phyloP scores from a whole-genome alignment of 2,329 filamentous ascomycete genomes.

The Trichophyton simii region DNA sequence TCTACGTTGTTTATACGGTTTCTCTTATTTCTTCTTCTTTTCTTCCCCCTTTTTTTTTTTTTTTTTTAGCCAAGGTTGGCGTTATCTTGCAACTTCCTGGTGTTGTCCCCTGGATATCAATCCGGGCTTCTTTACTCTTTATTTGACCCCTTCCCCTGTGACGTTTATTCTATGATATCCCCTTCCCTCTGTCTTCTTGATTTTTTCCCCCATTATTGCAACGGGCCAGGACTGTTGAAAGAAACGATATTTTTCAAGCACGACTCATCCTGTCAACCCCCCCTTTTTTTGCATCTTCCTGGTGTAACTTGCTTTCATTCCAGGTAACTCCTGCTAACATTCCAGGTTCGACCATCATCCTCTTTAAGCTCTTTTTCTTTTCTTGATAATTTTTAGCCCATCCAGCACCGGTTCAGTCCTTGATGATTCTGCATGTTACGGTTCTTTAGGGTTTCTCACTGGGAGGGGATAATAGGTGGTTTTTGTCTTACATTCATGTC shows the following conservation, averaged over 20 bases:
- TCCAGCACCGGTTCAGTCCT: background rate
- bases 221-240: no score
- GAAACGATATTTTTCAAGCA: no score
- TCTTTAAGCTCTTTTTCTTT: background rate
- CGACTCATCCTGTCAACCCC: background rate
- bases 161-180: background rate
- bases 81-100: background rate
- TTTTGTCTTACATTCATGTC: background rate
- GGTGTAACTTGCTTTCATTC: background rate
- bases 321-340: background rate
- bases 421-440: background rate
- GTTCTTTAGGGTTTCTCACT: background rate
- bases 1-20: slow-evolving; percentile 1
- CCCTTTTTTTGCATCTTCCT: background rate
- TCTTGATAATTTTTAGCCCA: background rate
- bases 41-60: background rate
- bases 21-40: background rate
- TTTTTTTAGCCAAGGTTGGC: background rate
- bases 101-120: background rate
- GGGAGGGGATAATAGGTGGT: background rate
- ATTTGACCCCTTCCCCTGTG: background rate
- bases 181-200: background rate
- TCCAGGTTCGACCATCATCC: background rate
- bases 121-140: background rate
- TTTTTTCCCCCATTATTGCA: background rate